Percentiles rank a stretch among this genome's conserved stretches.
phyloP scores from a whole-genome alignment of 2,329 filamentous ascomycete species.

The Monilinia laxa region DNA sequence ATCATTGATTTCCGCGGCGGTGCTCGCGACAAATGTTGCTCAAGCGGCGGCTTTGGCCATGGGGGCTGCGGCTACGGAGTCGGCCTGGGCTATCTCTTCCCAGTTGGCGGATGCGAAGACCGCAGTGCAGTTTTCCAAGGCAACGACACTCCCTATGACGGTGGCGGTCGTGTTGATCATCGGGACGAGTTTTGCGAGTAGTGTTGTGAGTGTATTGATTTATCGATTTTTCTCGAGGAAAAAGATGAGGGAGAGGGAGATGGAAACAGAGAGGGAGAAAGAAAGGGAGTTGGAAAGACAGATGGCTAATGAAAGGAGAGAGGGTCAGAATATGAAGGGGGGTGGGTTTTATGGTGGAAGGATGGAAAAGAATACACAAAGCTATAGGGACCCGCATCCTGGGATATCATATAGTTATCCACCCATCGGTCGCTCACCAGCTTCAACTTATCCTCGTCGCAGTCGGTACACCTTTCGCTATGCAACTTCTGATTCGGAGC shows the following conservation, averaged over 20 bases:
- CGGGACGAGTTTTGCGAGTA: background rate
- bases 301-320: background rate
- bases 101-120: background rate
- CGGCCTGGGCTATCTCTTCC: background rate
- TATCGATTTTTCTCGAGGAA: constrained; percentile 6
- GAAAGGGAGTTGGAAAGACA: background rate
- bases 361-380: background rate
- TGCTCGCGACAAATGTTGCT: background rate
- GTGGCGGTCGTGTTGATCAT: constrained; percentile 16
- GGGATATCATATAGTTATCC: background rate
- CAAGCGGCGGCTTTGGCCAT: constrained; percentile 9
- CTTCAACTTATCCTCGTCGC: background rate
- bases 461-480: background rate
- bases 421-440: background rate
- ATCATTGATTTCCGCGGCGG: background rate
- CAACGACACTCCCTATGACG: background rate
- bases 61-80: constrained; percentile 1
- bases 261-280: background rate
- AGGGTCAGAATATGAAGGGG: background rate
- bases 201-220: constrained; percentile 7
- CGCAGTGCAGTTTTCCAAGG: background rate
- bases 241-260: background rate
- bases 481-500: background rate
- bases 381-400: background rate
- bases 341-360: background rate